These are phyloP conservation scores for Ogataea wickerhamii DNA, from an alignment of 805 yeast genomes.

Conservation along the genomic window DNA sequence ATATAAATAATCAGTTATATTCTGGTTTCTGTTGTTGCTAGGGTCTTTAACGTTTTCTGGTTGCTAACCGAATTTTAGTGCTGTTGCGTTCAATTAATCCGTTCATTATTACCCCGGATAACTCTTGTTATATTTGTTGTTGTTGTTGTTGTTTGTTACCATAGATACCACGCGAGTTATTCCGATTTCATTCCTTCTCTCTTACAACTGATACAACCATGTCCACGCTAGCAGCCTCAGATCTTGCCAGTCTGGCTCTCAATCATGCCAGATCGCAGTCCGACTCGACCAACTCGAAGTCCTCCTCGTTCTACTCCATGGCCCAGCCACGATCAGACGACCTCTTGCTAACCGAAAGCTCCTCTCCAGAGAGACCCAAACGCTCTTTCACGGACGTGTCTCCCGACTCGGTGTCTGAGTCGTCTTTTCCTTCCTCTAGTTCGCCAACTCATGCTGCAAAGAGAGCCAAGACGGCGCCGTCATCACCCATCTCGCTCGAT, in stretches of 20 bases:
- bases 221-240: constrained; percentile 19
- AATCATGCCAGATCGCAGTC: constrained; percentile 32
- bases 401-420: constrained; percentile 7
- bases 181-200: constrained; percentile 1
- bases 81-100: background rate
- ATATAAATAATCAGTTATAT: background rate
- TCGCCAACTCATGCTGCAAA: constrained; percentile 17
- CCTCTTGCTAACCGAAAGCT: constrained; percentile 9
- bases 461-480: constrained; percentile 30
- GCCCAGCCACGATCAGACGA: constrained; percentile 24
- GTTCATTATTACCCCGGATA: background rate
- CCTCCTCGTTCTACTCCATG: constrained; percentile 23
- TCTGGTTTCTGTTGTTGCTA: background rate
- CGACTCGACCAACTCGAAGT: constrained; percentile 28
- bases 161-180: constrained; percentile 8
- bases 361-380: constrained; percentile 10
- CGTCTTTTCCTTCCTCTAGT: constrained; percentile 4
- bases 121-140: background rate
- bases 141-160: constrained; percentile 2
- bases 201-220: constrained; percentile 3
- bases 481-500: constrained; percentile 22
- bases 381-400: constrained; percentile 15
- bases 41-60: too few relatives aligned
- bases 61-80: too few relatives aligned
- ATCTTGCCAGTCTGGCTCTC: constrained; percentile 8